Conservation (phyloP, 2,329 filamentous ascomycete genomes). For the Alternaria burnsii region DNA sequence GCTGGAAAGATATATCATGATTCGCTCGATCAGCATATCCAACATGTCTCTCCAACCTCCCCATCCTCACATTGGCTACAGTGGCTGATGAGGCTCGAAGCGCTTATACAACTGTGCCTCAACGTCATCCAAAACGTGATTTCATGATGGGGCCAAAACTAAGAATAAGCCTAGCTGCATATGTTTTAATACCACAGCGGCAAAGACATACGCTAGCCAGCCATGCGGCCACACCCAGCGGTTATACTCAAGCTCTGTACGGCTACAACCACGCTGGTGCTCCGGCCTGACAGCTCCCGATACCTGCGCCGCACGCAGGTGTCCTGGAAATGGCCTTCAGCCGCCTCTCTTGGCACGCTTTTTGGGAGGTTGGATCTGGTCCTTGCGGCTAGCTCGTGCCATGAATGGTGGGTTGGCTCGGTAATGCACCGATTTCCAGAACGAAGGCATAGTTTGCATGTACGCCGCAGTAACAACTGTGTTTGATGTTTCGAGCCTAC, state of each 20-base stretch:
- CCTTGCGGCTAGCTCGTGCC: slow-evolving; percentile 32
- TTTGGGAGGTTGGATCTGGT: slow-evolving; percentile 27
- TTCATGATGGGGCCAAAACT: slow-evolving; percentile 36
- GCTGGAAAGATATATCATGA: background rate
- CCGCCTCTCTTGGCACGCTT: slow-evolving; percentile 38
- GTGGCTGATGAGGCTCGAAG: slow-evolving; percentile 28
- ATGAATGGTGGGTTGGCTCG: slow-evolving; percentile 37
- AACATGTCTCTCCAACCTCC: slow-evolving; percentile 14
- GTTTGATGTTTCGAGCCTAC: slow-evolving; percentile 34
- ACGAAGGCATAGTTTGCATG: slow-evolving; percentile 32
- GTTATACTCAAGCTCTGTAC: slow-evolving; percentile 37
- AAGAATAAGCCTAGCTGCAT: slow-evolving; percentile 38
- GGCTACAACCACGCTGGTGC: slow-evolving; percentile 31
- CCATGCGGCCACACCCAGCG: slow-evolving; percentile 36
- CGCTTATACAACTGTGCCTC: slow-evolving; percentile 38
- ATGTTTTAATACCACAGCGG: slow-evolving; percentile 33
- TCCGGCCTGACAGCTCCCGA: slow-evolving; percentile 33
- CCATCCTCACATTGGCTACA: slow-evolving; percentile 20
- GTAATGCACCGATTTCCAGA: slow-evolving; percentile 33
- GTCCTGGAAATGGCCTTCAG: slow-evolving; percentile 34
- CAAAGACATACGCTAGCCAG: slow-evolving; percentile 29
- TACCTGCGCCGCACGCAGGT: slow-evolving; percentile 30
- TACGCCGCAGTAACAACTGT: slow-evolving; percentile 31
- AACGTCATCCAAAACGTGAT: slow-evolving; percentile 29
- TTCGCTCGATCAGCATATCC: slow-evolving; percentile 19